A percentile compares a stretch with the other conserved stretches of the same genome.
Evolutionary conservation across 148 eudicot species (phyloP).

Genomic region (Vaccinium myrtillus): DNA sequence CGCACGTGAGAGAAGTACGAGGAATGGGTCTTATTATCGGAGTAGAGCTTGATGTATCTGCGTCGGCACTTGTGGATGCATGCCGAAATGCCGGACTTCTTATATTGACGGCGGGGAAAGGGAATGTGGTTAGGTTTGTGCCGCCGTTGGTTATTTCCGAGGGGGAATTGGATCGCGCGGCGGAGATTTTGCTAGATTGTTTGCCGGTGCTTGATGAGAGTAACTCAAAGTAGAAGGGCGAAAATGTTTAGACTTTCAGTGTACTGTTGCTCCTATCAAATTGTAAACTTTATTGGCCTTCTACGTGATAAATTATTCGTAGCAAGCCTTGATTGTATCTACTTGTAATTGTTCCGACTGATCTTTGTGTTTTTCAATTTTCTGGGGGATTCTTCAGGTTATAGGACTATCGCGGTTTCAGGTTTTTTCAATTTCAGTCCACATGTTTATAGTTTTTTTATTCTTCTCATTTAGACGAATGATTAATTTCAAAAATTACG

Average conservation of each 20-base stretch:
- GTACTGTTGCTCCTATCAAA: not conserved
- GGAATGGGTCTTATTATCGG: slow-evolving; percentile 79
- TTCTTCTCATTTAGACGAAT: too few species aligned
- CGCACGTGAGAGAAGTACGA: slow-evolving; percentile 72
- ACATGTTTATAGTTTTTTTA: too few species aligned
- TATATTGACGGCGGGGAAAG: slow-evolving; percentile 86
- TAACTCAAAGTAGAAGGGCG: slow-evolving; percentile 16
- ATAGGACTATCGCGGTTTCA: too few species aligned
- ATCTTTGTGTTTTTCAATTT: not conserved
- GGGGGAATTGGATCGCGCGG: slow-evolving; percentile 61
- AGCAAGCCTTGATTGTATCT: not conserved
- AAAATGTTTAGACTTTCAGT: not conserved
- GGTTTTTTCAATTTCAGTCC: too few species aligned
- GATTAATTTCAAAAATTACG: too few species aligned
- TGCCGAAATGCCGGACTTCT: slow-evolving; percentile 69
- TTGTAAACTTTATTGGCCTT: not conserved
- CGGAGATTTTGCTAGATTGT: slow-evolving; percentile 59
- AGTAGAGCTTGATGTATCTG: slow-evolving; percentile 68
- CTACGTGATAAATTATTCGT: not conserved
- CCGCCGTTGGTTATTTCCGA: slow-evolving; percentile 82
- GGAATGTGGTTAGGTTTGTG: slow-evolving; percentile 76
- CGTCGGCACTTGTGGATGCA: slow-evolving; percentile 65
- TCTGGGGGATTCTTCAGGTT: not conserved
- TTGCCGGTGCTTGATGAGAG: slow-evolving; percentile 56
- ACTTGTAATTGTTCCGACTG: not conserved